Evolutionary conservation across 2,329 filamentous ascomycete genomes (phyloP), one percentile per base, ranked within the genome.

Genomic region (Fusarium sororula): DNA sequence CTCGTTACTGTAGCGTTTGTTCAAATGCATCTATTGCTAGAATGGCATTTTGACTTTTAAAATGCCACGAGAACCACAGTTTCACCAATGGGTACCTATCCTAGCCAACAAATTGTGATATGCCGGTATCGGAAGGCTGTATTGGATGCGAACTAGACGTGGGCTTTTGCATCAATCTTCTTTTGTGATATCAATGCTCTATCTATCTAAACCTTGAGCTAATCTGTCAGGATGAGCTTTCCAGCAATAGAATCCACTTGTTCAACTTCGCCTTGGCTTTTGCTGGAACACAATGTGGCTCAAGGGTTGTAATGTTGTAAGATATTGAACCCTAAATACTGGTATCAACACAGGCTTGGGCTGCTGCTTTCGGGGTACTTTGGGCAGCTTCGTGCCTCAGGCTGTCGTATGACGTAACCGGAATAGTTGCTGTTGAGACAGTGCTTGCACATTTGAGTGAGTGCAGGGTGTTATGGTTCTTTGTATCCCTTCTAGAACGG

Each of bases 401-500:
- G 53, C 63, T 61, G 10, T 24, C 11, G 26, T 55, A 65, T 61
- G 47, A 42, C 41, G 26, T 41, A 61, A 59, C 30, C 28, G 37
- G 13, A 22, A 47, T 30, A 18, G 55, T 50, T 62, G 26, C 66
- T 53, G 14, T 55, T 41, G 30, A 37, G 58, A n/a, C 44, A 54
- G 59, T 18, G 35, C 13, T 26, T 62, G 35, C 51, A 44, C 41
- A 41, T 65, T 28, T 22, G 45, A 38, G 45, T 20, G 24, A 24
- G 39, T 74, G 41, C 47, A 68, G 50, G 50, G 37, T 56, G 55
- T 41, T 30, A 30, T 37, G 30, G 12, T 50, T 26, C 55, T 22
- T 41, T 41, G 24, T 51, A 6, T n/a, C 38, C 20, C 44, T 17
- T 60, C 45, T 72, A 74, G 37, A 74, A 74, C 4, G 85, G 83